Percentiles rank a stretch among this genome's conserved stretches.
Evolutionary conservation across 2,329 filamentous ascomycete genomes (phyloP).

Genomic region (Cyphellophora europaea): DNA sequence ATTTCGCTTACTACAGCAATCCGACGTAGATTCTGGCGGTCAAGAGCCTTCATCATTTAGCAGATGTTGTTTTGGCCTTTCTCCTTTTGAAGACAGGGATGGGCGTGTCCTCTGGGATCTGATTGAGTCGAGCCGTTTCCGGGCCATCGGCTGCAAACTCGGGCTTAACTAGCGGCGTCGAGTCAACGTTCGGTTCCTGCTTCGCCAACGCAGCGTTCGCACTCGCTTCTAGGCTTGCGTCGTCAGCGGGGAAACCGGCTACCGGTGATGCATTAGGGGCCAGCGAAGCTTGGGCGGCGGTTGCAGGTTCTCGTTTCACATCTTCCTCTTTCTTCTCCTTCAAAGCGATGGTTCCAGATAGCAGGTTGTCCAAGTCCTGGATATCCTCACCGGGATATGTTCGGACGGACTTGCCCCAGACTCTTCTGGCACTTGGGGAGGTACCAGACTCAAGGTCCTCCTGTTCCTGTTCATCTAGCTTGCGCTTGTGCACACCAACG

Average conservation of each 20-base stretch:
- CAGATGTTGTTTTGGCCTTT: conserved; percentile 35
- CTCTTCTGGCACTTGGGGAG: conserved; percentile 25
- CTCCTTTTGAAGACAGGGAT: conserved; percentile 39
- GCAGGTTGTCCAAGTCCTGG: conserved; percentile 31
- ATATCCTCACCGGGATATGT: conserved; percentile 29
- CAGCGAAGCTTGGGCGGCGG: not conserved
- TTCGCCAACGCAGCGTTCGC: not conserved
- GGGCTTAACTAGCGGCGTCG: not conserved
- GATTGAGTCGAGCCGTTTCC: too few relatives aligned
- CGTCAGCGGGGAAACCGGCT: not conserved
- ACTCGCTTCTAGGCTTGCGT: not conserved
- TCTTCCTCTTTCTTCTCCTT: conserved; percentile 24
- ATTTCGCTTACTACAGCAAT: too few relatives aligned
- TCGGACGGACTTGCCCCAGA: conserved; percentile 34
- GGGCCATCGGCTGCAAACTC: not conserved
- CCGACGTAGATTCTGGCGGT: too few relatives aligned
- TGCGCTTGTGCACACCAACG: conserved; percentile 36
- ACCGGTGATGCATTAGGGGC: too few relatives aligned
- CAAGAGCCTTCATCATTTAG: too few relatives aligned
- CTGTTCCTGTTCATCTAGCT: conserved; percentile 32
- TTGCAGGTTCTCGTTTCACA: not conserved
- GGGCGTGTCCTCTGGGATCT: conserved; percentile 16
- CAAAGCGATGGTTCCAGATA: conserved; percentile 27
- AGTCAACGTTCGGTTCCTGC: too few relatives aligned
- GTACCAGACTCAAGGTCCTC: conserved; percentile 23